These are phyloP conservation scores for Fraxinus dipetala DNA, from an alignment of 305 asterid species.

Conservation along the genomic window DNA sequence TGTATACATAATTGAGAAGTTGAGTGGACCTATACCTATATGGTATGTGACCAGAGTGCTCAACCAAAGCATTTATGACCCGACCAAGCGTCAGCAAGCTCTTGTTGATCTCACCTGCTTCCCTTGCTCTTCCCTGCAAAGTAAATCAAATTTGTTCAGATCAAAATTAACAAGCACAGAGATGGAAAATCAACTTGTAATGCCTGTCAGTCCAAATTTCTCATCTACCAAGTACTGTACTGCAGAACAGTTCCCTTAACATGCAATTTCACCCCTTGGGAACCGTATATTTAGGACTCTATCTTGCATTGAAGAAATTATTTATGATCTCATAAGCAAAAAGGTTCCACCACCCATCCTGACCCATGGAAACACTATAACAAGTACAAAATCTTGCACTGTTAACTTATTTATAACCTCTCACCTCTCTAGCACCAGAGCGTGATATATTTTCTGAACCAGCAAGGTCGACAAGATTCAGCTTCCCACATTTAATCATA, in stretches of 20 bases:
- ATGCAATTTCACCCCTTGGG: not conserved
- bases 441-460: constrained; percentile 83
- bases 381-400: not conserved
- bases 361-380: not conserved
- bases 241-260: not conserved
- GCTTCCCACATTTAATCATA: constrained; percentile 67
- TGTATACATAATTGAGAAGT: not conserved
- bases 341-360: not conserved
- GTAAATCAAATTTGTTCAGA: not conserved
- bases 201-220: not conserved
- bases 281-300: not conserved
- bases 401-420: not conserved
- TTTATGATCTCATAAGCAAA: not conserved
- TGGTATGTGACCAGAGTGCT: constrained; percentile 52
- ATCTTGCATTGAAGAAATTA: constrained; percentile 1
- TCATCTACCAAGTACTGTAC: not conserved
- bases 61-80: constrained; percentile 52
- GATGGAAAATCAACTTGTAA: not conserved
- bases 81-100: constrained; percentile 61
- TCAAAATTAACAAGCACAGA: too few relatives aligned
- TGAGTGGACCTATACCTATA: constrained; percentile 35
- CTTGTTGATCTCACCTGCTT: constrained; percentile 57
- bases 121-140: constrained; percentile 40
- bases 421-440: constrained; percentile 76
- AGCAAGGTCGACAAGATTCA: constrained; percentile 85